A percentile compares a stretch with the other conserved stretches of the same genome.
Evolutionary conservation across 306 rosid species (phyloP).

Genomic region (Cotoneaster glaucophyllus): DNA sequence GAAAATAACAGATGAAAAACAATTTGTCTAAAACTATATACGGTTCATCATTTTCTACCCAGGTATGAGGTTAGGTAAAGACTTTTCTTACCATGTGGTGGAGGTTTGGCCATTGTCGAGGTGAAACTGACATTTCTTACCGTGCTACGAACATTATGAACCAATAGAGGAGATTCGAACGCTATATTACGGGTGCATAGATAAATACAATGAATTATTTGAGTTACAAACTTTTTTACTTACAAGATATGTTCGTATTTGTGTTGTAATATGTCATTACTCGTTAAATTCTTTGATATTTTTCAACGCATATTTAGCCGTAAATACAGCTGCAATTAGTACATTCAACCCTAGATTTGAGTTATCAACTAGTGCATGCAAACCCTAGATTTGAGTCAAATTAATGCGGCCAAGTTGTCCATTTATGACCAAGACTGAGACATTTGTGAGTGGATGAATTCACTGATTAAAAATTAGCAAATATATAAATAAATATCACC

Average conservation of each 20-base stretch:
- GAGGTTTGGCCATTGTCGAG: neutral
- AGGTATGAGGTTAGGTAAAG: neutral
- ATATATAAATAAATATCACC: neutral
- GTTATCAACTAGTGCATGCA: neutral
- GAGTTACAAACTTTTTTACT: too few species aligned
- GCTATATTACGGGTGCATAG: too few species aligned
- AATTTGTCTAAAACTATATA: neutral
- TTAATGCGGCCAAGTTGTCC: neutral
- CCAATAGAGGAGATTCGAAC: neutral
- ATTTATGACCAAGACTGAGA: neutral
- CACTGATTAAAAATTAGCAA: neutral
- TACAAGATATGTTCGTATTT: neutral
- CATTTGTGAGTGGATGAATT: neutral
- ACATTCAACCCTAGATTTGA: neutral
- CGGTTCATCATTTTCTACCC: neutral
- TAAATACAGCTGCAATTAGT: neutral
- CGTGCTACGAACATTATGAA: neutral
- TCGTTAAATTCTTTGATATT: too few species aligned
- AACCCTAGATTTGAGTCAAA: neutral
- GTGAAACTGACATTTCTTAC: neutral
- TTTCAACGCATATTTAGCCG: neutral
- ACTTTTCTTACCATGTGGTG: too few species aligned
- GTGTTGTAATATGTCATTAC: neutral
- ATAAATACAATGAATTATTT: too few species aligned
- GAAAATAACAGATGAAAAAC: conserved; percentile 1